Evolutionary conservation across 305 asterid genomes (phyloP).

Genomic region (Solanum hybrid): DNA sequence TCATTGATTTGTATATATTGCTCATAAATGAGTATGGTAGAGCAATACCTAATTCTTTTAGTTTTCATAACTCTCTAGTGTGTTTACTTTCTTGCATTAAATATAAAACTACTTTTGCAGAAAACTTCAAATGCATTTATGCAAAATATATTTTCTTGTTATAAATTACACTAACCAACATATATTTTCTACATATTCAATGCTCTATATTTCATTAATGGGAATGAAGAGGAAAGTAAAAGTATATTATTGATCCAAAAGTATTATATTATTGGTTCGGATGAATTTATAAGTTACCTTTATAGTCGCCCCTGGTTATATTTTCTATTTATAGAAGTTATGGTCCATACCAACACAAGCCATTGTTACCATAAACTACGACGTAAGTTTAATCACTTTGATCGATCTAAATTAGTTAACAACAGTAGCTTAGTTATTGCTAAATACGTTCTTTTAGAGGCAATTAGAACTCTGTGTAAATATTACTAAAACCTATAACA

Average conservation of each 20-base stretch:
- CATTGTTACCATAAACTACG: not conserved
- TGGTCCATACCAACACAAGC: not conserved
- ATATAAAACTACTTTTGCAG: not conserved
- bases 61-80: not conserved
- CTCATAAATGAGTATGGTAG: constrained; percentile 6
- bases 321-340: not conserved
- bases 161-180: not conserved
- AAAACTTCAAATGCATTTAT: not conserved
- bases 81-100: not conserved
- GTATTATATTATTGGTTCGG: not conserved
- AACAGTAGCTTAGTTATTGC: too few species aligned
- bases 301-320: not conserved
- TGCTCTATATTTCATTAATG: not conserved
- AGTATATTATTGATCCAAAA: not conserved
- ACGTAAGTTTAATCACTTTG: not conserved
- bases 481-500: too few species aligned
- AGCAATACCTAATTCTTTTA: constrained; percentile 7
- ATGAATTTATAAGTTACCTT: not conserved
- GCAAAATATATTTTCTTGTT: not conserved
- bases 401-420: too few species aligned
- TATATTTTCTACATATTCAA: not conserved
- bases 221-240: not conserved
- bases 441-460: too few species aligned
- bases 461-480: too few species aligned
- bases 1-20: not conserved